Conservation (phyloP, 2,329 filamentous ascomycete species). For the Hortaea werneckii region DNA sequence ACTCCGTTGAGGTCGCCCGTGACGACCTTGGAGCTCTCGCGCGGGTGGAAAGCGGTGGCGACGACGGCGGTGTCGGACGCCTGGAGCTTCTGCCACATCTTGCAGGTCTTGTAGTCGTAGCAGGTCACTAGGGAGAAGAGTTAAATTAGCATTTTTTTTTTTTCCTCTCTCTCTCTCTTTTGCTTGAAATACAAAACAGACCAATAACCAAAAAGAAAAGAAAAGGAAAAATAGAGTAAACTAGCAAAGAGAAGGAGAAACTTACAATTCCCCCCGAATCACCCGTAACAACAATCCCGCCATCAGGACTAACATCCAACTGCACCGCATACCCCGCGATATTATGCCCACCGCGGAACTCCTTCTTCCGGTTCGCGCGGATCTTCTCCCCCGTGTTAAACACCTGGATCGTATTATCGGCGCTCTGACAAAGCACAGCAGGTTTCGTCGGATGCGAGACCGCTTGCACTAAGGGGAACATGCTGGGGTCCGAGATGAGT, state of each 20-base stretch:
- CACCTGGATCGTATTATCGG: conserved; percentile 93
- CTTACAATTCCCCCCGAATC: conserved; percentile 83
- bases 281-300: conserved; percentile 78
- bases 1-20: conserved; percentile 82
- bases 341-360: conserved; percentile 79
- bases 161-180: too few relatives aligned
- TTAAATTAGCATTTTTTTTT: too few relatives aligned
- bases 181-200: too few relatives aligned
- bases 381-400: conserved; percentile 94
- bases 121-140: conserved; percentile 5
- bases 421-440: conserved; percentile 86
- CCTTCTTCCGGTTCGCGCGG: conserved; percentile 94
- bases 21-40: conserved; percentile 88
- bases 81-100: conserved; percentile 95
- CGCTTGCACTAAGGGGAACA: conserved; percentile 89
- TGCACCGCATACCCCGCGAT: conserved; percentile 91
- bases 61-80: conserved; percentile 73
- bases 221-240: too few relatives aligned
- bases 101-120: conserved; percentile 99
- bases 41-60: conserved; percentile 91
- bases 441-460: conserved; percentile 76
- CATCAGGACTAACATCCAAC: conserved; percentile 78
- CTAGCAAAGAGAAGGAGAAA: conserved; percentile 38
- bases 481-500: conserved; percentile 93
- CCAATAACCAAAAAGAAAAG: too few relatives aligned